phyloP scores from a whole-genome alignment of 2,329 filamentous ascomycete genomes.

The Talaromyces sp. region DNA sequence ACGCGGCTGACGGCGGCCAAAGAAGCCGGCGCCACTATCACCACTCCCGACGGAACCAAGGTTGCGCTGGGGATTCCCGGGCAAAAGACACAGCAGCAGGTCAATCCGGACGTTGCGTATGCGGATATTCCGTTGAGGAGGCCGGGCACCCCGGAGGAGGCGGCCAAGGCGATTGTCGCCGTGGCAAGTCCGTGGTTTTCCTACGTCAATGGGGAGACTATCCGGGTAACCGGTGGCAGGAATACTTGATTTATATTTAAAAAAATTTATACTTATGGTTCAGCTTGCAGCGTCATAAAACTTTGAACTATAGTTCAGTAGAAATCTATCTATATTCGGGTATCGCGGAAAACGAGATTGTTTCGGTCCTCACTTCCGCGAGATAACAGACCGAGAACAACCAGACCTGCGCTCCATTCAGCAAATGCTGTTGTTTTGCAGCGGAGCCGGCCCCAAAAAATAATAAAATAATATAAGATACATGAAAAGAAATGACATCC shows the following conservation, averaged over 20 bases:
- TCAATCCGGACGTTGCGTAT: slow-evolving; percentile 37
- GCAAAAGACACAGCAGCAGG: slow-evolving; percentile 15
- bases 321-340: slow-evolving; percentile 2
- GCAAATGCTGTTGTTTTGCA: background rate
- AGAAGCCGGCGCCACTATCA: slow-evolving; percentile 74
- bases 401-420: slow-evolving; percentile 8
- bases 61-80: slow-evolving; percentile 68
- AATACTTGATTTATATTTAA: slow-evolving; percentile 45
- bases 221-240: slow-evolving; percentile 75
- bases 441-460: slow-evolving; percentile 12
- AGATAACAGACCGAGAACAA: background rate
- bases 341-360: background rate
- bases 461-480: slow-evolving; percentile 7
- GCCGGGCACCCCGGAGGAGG: slow-evolving; percentile 72
- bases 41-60: slow-evolving; percentile 68
- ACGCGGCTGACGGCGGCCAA: slow-evolving; percentile 79
- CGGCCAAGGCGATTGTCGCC: slow-evolving; percentile 69
- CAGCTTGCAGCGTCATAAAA: background rate
- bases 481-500: slow-evolving; percentile 13
- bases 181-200: slow-evolving; percentile 76
- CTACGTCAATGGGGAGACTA: slow-evolving; percentile 81
- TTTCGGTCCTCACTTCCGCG: background rate
- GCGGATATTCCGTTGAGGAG: slow-evolving; percentile 73
- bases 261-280: background rate
- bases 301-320: background rate